Evolutionary conservation across 352 stramenopile genomes (phyloP).

Genomic region (Phytophthora palmivora): DNA sequence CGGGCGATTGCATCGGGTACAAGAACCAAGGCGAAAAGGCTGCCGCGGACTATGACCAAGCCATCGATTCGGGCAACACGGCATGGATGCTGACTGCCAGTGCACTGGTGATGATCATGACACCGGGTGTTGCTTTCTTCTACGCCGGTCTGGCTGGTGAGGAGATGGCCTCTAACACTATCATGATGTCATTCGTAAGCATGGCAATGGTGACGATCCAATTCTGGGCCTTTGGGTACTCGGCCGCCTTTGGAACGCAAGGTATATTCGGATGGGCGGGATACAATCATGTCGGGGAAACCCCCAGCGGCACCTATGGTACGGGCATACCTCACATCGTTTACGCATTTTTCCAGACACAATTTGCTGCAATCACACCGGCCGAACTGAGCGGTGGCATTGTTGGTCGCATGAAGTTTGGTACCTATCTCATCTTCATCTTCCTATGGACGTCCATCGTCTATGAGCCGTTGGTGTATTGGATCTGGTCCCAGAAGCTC

Average conservation of each 20-base stretch:
- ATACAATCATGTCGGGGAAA: constrained; percentile 66
- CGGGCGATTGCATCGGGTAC: constrained; percentile 50
- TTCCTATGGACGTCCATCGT: constrained; percentile 64
- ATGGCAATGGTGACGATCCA: constrained; percentile 87
- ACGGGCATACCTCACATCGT: constrained; percentile 69
- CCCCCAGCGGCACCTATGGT: constrained; percentile 59
- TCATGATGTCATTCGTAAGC: constrained; percentile 83
- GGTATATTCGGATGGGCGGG: constrained; percentile 68
- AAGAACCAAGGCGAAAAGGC: constrained; percentile 37
- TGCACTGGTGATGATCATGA: constrained; percentile 40
- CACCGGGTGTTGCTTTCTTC: constrained; percentile 50
- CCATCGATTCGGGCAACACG: constrained; percentile 44
- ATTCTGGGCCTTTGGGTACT: constrained; percentile 86
- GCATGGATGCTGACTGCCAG: constrained; percentile 39
- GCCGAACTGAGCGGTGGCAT: constrained; percentile 78
- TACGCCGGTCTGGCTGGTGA: constrained; percentile 81
- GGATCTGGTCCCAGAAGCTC: constrained; percentile 82
- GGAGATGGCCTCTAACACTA: constrained; percentile 85
- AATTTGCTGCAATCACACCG: constrained; percentile 84
- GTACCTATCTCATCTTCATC: constrained; percentile 76
- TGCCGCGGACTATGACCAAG: constrained; percentile 19
- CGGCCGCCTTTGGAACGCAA: constrained; percentile 68
- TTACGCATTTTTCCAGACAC: constrained; percentile 85
- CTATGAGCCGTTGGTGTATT: constrained; percentile 74
- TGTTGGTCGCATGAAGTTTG: constrained; percentile 88